phyloP scores from a whole-genome alignment of 2,329 filamentous ascomycete genomes.

The Penicillium sp. region DNA sequence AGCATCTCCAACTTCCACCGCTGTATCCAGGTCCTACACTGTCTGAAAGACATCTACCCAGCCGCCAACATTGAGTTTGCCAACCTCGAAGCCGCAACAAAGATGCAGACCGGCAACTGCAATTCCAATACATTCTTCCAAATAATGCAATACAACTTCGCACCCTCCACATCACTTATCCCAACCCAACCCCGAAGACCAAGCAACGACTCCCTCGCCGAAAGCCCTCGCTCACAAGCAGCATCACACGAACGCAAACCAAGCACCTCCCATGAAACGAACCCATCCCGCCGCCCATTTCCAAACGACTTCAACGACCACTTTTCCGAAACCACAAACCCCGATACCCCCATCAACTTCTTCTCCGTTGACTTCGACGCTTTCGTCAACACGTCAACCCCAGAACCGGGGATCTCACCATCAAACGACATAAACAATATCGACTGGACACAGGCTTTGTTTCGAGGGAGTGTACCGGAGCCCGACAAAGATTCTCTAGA shows the following conservation, averaged over 20 bases:
- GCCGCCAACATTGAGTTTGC: conserved; percentile 68
- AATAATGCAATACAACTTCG: conserved; percentile 31
- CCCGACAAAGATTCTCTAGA: conserved; percentile 9
- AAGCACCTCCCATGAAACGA: not conserved
- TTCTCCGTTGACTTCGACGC: conserved; percentile 25
- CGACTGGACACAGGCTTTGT: conserved; percentile 31
- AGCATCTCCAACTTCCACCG: conserved; percentile 72
- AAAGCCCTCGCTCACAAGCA: not conserved
- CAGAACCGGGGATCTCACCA: conserved; percentile 8
- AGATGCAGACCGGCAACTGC: conserved; percentile 25
- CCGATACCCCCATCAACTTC: conserved; percentile 19
- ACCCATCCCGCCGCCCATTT: conserved; percentile 16
- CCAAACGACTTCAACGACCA: conserved; percentile 26
- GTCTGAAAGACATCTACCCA: conserved; percentile 75
- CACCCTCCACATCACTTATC: conserved; percentile 7
- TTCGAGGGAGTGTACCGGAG: conserved; percentile 18
- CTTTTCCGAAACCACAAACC: conserved; percentile 10
- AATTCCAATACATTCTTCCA: conserved; percentile 27
- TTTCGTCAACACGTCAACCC: conserved; percentile 16
- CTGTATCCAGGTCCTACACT: conserved; percentile 80
- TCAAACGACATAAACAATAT: conserved; percentile 20
- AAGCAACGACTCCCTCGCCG: not conserved
- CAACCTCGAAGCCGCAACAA: conserved; percentile 34
- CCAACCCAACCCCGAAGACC: conserved; percentile 8
- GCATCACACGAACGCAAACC: conserved; percentile 1